Percentiles rank a stretch among this genome's conserved stretches.
phyloP scores from a whole-genome alignment of 2,329 filamentous ascomycete genomes.

The Aspergillus hortae region DNA sequence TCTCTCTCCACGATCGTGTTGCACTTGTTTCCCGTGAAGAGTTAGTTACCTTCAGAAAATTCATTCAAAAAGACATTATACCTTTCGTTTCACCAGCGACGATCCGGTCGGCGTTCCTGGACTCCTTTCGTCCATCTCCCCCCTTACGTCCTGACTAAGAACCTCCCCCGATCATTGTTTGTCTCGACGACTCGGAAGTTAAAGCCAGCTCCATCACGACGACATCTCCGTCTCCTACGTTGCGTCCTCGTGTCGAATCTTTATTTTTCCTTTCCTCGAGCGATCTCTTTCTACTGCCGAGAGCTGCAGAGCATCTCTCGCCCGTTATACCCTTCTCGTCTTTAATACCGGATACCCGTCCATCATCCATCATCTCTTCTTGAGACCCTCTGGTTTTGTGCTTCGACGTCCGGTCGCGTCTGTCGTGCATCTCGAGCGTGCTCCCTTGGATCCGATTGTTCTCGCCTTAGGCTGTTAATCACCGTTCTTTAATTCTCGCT shows the following conservation, averaged over 20 bases:
- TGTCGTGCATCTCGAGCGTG: constrained; percentile 17
- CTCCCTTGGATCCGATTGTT: constrained; percentile 9
- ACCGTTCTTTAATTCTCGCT: constrained; percentile 11
- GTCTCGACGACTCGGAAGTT: constrained; percentile 7
- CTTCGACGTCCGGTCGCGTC: constrained; percentile 22
- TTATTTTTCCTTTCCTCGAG: constrained; percentile 11
- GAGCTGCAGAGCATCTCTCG: constrained; percentile 38
- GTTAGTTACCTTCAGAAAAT: constrained; percentile 5
- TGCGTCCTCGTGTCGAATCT: constrained; percentile 18
- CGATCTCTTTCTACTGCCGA: constrained; percentile 20
- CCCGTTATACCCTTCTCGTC: constrained; percentile 13
- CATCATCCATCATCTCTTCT: constrained; percentile 12
- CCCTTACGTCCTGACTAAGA: constrained; percentile 17
- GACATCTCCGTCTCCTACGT: neutral
- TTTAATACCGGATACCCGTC: constrained; percentile 15
- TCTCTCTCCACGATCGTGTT: constrained; percentile 18
- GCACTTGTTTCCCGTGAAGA: constrained; percentile 5
- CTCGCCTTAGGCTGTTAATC: constrained; percentile 16
- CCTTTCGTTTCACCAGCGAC: neutral
- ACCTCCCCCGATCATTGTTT: neutral
- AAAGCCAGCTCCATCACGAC: constrained; percentile 8
- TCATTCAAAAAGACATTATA: constrained; percentile 6
- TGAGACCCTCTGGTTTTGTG: constrained; percentile 18
- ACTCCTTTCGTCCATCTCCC: constrained; percentile 14
- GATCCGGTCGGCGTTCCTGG: neutral